Conservation (phyloP, 176 grass and related monocot species). For the Rhynchospora breviuscula region DNA sequence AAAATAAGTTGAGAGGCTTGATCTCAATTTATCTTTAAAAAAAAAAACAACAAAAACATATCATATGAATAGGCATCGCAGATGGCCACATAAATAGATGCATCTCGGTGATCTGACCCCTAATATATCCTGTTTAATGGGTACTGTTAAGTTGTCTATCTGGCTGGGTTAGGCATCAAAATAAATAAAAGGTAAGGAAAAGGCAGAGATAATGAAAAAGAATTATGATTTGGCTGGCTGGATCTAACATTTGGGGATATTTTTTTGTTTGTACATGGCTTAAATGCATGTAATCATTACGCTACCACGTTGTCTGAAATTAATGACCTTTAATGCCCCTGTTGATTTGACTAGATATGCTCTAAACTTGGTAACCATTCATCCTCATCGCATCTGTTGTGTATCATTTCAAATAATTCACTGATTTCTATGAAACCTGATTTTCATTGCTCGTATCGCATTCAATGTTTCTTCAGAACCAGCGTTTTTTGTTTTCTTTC, state of each 20-base stretch:
- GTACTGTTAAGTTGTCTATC: neutral
- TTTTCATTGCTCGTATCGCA: neutral
- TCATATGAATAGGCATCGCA: neutral
- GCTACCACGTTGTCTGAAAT: constrained; percentile 8
- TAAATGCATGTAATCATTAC: constrained; percentile 18
- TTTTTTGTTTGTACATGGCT: neutral
- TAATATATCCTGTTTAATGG: neutral
- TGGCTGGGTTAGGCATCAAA: neutral
- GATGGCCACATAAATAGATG: neutral
- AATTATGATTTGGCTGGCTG: neutral
- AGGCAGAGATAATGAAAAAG: neutral
- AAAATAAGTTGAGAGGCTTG: too few relatives aligned
- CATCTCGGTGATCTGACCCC: neutral
- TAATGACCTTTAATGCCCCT: constrained; percentile 13
- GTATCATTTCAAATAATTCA: neutral
- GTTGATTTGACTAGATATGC: neutral
- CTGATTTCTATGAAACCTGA: neutral
- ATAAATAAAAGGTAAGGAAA: neutral
- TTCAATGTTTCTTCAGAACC: neutral
- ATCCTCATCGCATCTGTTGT: neutral
- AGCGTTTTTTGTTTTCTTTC: neutral
- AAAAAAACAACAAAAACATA: too few relatives aligned
- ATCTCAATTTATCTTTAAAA: too few relatives aligned
- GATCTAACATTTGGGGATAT: neutral
- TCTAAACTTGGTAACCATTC: neutral